These are phyloP conservation scores for Acer yangbiense DNA, from an alignment of 345 rosid genomes.

Conservation along the genomic window DNA sequence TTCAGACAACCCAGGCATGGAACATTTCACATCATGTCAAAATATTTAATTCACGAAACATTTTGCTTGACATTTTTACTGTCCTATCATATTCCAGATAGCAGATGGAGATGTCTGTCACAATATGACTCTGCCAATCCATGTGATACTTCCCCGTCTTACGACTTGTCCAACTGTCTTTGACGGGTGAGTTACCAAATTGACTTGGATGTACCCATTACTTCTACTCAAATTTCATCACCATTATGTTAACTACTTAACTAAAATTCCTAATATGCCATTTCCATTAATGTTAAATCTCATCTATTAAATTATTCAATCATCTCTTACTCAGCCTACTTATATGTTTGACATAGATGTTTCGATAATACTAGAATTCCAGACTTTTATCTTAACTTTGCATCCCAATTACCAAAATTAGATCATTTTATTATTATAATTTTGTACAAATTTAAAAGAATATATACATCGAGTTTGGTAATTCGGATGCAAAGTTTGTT, in stretches of 20 bases:
- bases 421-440: not conserved
- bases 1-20: slow-evolving; percentile 85
- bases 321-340: not conserved
- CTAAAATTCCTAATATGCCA: not conserved
- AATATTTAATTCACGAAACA: not conserved
- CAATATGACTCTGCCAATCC: slow-evolving; percentile 66
- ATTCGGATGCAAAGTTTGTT: not conserved
- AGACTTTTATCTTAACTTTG: not conserved
- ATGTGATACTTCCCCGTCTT: slow-evolving; percentile 85
- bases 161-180: slow-evolving; percentile 80
- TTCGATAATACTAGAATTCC: not conserved
- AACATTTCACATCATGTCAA: slow-evolving; percentile 4
- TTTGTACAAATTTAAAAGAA: not conserved
- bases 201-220: not conserved
- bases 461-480: not conserved
- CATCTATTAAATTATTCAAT: not conserved
- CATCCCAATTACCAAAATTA: not conserved
- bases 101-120: slow-evolving; percentile 92
- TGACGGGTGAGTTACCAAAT: slow-evolving; percentile 64
- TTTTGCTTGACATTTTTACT: slow-evolving; percentile 12
- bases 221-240: not conserved
- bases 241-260: not conserved
- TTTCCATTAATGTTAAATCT: not conserved
- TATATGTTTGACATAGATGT: not conserved
- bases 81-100: slow-evolving; percentile 46